Evolutionary conservation across 2,329 filamentous ascomycete species (phyloP).

Genomic region (Pseudohalonectria lignicola): DNA sequence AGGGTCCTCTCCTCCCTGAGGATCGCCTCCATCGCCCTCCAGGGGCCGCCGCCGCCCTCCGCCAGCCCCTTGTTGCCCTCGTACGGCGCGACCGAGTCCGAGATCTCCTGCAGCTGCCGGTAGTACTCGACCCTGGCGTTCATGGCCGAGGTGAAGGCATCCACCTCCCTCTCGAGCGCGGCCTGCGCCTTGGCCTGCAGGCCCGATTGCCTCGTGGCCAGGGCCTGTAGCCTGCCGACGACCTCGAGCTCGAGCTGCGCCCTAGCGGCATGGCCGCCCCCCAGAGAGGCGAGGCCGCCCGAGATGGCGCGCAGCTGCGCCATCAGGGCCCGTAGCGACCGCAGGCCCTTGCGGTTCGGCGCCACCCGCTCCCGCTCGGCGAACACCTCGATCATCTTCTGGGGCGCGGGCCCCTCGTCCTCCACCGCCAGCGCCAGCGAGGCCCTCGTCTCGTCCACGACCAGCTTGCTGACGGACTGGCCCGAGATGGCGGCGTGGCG

Average conservation of each 20-base stretch:
- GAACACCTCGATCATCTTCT: slow-evolving; percentile 44
- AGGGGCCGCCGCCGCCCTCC: no score
- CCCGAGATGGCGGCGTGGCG: slow-evolving; percentile 68
- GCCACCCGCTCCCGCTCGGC: slow-evolving; percentile 32
- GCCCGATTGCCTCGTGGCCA: slow-evolving; percentile 19
- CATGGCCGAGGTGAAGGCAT: slow-evolving; percentile 67
- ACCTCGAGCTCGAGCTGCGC: slow-evolving; percentile 54
- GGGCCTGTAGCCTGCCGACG: slow-evolving; percentile 50
- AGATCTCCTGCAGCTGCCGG: slow-evolving; percentile 80
- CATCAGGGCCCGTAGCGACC: slow-evolving; percentile 60
- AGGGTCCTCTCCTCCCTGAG: slow-evolving; percentile 36
- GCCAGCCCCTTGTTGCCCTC: slow-evolving; percentile 50
- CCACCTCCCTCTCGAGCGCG: slow-evolving; percentile 57
- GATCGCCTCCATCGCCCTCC: slow-evolving; percentile 27
- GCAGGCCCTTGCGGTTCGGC: slow-evolving; percentile 32
- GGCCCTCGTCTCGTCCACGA: slow-evolving; percentile 59
- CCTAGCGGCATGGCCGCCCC: slow-evolving; percentile 21
- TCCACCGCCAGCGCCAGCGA: slow-evolving; percentile 50
- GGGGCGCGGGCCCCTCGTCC: slow-evolving; percentile 60
- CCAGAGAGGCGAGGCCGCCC: neutral
- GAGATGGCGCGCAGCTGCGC: slow-evolving; percentile 56
- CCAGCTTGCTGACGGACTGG: slow-evolving; percentile 55
- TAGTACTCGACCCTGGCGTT: slow-evolving; percentile 86
- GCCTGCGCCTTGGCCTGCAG: slow-evolving; percentile 37
- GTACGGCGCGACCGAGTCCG: slow-evolving; percentile 71